Conservation (phyloP, 768 basidiomycete species). For the Termitomyces sp. region DNA sequence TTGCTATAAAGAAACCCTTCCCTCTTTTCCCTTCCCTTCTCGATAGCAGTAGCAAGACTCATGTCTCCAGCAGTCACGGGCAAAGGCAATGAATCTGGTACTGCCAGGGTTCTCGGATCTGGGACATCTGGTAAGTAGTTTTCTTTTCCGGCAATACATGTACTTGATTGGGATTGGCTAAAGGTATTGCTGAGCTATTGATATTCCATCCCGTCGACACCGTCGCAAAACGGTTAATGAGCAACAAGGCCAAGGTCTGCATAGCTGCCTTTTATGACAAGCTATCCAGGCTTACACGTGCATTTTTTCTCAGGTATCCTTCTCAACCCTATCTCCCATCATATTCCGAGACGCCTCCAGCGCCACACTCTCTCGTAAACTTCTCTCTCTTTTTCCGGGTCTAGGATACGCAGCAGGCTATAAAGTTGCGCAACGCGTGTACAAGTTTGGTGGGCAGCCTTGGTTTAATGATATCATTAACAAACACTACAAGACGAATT, state of each 20-base stretch:
- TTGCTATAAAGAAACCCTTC: neutral
- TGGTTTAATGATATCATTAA: constrained; percentile 93
- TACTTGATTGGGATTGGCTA: neutral
- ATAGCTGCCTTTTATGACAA: neutral
- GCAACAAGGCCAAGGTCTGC: constrained; percentile 81
- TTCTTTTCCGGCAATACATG: neutral
- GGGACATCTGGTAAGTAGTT: constrained; percentile 75
- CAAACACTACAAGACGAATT: constrained; percentile 73
- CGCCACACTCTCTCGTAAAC: constrained; percentile 58
- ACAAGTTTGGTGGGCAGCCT: constrained; percentile 99
- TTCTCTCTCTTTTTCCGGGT: constrained; percentile 94
- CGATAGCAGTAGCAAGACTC: constrained; percentile 12
- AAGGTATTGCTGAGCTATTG: constrained; percentile 91
- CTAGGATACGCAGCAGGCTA: constrained; percentile 98
- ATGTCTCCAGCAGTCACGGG: constrained; percentile 41
- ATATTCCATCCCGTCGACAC: constrained; percentile 97
- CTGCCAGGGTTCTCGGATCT: constrained; percentile 86
- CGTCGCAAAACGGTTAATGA: constrained; percentile 98
- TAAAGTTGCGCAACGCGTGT: constrained; percentile 89
- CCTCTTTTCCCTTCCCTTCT: neutral
- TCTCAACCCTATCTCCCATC: constrained; percentile 61
- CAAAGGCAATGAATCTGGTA: constrained; percentile 78
- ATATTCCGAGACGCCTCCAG: constrained; percentile 83
- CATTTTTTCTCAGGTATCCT: constrained; percentile 46
- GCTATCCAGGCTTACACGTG: neutral